A percentile compares a stretch with the other conserved stretches of the same genome.
Evolutionary conservation across 495 filamentous ascomycete genomes (phyloP).

Genomic region (Paragyromitra xinjiangensis): DNA sequence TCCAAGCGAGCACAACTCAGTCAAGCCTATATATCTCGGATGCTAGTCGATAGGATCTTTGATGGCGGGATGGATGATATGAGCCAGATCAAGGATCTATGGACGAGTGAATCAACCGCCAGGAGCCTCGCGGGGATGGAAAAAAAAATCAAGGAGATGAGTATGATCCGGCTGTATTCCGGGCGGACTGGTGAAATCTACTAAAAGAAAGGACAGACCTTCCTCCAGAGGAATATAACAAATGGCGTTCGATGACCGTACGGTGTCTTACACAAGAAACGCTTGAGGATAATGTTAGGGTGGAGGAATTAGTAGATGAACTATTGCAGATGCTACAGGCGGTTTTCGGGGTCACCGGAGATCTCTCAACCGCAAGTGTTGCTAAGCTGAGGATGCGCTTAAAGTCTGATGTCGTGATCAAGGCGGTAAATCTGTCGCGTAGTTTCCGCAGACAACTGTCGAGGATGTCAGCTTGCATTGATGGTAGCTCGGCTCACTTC

Average conservation of each 20-base stretch:
- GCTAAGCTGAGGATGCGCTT: not conserved
- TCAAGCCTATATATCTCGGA: conserved; percentile 1
- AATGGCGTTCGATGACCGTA: conserved; percentile 10
- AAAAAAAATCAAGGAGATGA: no score
- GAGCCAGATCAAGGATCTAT: no score
- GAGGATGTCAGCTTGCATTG: not conserved
- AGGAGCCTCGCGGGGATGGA: no score
- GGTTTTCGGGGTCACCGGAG: not conserved
- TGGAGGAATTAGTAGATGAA: not conserved
- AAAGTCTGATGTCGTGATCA: not conserved
- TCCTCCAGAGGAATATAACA: conserved; percentile 15
- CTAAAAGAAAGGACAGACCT: not conserved
- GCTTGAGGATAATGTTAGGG: not conserved
- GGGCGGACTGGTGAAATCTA: not conserved
- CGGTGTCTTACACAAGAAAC: not conserved
- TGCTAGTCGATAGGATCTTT: conserved; percentile 3
- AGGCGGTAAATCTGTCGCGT: conserved; percentile 1
- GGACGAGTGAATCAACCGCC: no score
- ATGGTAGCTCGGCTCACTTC: not conserved
- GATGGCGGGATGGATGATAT: not conserved
- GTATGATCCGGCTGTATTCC: not conserved
- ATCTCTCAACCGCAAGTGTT: not conserved
- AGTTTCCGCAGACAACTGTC: conserved; percentile 10
- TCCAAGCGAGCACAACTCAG: not conserved
- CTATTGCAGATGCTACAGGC: not conserved